Evolutionary conservation across 2,329 filamentous ascomycete genomes (phyloP).

Genomic region (Daldinia sp.): DNA sequence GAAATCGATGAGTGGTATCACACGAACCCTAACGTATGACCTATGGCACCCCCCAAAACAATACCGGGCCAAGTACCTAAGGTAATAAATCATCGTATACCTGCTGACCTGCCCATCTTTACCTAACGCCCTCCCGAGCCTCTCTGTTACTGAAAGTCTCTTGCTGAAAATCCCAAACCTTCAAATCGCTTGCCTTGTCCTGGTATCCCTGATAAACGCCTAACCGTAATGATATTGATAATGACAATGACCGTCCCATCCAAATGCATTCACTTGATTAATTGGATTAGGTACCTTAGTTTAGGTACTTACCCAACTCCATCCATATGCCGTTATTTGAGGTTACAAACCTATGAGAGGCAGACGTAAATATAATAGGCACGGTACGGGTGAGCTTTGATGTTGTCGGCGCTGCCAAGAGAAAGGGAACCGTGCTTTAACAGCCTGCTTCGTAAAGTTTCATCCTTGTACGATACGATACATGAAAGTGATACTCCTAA

Average conservation of each 20-base stretch:
- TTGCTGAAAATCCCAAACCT: slow-evolving; percentile 14
- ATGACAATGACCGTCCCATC: slow-evolving; percentile 27
- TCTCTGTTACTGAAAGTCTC: slow-evolving; percentile 10
- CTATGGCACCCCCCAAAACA: slow-evolving; percentile 11
- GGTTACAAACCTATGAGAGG: not conserved
- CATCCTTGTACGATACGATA: not conserved
- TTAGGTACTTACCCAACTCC: slow-evolving; percentile 13
- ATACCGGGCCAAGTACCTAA: slow-evolving; percentile 9
- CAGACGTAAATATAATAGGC: not conserved
- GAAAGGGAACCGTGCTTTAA: not conserved
- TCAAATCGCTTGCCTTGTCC: slow-evolving; percentile 8
- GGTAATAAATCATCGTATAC: slow-evolving; percentile 22
- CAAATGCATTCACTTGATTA: slow-evolving; percentile 17
- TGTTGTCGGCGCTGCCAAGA: not conserved
- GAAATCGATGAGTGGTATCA: slow-evolving; percentile 17
- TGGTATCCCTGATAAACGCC: slow-evolving; percentile 33
- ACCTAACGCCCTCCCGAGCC: slow-evolving; percentile 26
- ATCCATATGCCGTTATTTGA: slow-evolving; percentile 9
- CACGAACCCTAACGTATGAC: slow-evolving; percentile 10
- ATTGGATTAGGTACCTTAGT: too few species aligned
- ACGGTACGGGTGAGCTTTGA: slow-evolving; percentile 3
- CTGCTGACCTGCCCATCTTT: slow-evolving; percentile 19
- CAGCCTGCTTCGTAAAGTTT: not conserved
- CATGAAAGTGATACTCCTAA: slow-evolving; percentile 41
- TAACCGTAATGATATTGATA: slow-evolving; percentile 9